Conservation (phyloP, 2,329 filamentous ascomycete species). For the Cercospora janseana region DNA sequence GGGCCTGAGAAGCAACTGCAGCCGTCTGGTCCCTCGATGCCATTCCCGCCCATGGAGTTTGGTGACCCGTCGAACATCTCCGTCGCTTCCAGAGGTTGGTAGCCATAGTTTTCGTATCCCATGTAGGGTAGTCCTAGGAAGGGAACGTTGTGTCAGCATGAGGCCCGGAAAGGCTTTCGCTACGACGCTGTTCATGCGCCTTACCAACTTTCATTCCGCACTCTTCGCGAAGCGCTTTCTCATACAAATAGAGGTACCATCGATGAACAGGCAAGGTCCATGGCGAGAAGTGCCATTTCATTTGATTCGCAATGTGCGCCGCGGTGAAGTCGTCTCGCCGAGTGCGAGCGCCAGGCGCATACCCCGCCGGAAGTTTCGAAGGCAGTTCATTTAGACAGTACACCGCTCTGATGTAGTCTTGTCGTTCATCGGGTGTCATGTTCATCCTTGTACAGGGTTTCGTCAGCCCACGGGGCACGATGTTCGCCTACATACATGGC, state of each 20-base stretch:
- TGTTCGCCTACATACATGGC: not conserved
- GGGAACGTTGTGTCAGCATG: no score
- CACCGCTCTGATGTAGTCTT: constrained; percentile 30
- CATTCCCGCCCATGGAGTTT: constrained; percentile 38
- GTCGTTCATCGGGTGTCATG: constrained; percentile 27
- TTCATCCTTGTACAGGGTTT: constrained; percentile 24
- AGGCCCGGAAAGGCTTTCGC: no score
- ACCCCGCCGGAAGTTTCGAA: constrained; percentile 14
- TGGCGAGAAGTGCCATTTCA: constrained; percentile 28
- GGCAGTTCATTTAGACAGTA: constrained; percentile 28
- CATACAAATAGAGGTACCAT: constrained; percentile 44
- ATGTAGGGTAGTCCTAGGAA: constrained; percentile 50
- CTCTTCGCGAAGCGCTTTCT: constrained; percentile 43
- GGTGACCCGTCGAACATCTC: constrained; percentile 57
- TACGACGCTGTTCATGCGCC: constrained; percentile 31
- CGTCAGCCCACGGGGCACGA: not conserved
- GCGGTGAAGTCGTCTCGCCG: constrained; percentile 33
- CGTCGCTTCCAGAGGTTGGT: constrained; percentile 42
- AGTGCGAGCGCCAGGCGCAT: constrained; percentile 21
- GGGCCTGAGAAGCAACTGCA: constrained; percentile 56
- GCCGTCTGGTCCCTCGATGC: constrained; percentile 40
- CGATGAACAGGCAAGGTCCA: constrained; percentile 42
- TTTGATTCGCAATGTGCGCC: constrained; percentile 30
- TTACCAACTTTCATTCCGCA: constrained; percentile 31
- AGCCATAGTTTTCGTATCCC: constrained; percentile 52